Conservation (phyloP, 78 protist species). For the Dictyostelium firmibasis region DNA sequence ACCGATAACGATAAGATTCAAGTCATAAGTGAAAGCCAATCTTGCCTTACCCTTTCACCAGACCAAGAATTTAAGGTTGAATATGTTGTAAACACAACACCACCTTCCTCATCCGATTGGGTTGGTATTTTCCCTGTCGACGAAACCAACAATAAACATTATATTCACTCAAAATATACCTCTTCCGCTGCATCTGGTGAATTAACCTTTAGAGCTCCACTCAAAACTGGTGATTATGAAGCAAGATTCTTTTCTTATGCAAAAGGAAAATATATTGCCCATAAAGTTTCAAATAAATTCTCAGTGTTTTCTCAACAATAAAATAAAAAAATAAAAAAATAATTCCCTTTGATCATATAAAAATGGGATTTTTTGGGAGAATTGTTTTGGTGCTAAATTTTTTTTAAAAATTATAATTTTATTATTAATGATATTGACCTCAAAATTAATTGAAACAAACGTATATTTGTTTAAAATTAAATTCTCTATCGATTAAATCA, state of each 20-base stretch:
- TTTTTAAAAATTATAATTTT: too few species aligned
- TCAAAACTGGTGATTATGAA: slow-evolving; percentile 48
- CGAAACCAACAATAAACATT: slow-evolving; percentile 45
- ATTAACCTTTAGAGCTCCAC: slow-evolving; percentile 32
- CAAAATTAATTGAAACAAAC: too few species aligned
- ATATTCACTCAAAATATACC: slow-evolving; percentile 47
- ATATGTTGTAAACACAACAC: slow-evolving; percentile 30
- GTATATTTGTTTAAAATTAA: too few species aligned
- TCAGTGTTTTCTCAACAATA: not conserved
- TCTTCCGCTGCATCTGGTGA: slow-evolving; percentile 44
- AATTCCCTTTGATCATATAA: too few species aligned
- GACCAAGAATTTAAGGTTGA: slow-evolving; percentile 47
- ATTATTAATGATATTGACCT: too few species aligned
- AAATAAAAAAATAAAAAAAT: not conserved
- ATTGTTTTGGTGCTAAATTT: too few species aligned
- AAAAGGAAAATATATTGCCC: slow-evolving; percentile 38
- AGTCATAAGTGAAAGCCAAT: not conserved
- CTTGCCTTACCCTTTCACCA: not conserved
- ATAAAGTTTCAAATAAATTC: slow-evolving; percentile 11
- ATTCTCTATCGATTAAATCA: too few species aligned
- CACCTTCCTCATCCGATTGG: slow-evolving; percentile 58
- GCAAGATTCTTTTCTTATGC: slow-evolving; percentile 59
- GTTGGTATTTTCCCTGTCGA: slow-evolving; percentile 47
- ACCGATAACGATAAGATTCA: slow-evolving; percentile 18
- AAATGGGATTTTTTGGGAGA: too few species aligned